Evolutionary conservation across 2,329 filamentous ascomycete species (phyloP), one percentile per base, ranked within the genome.

Genomic region (Pseudonectria buxi): DNA sequence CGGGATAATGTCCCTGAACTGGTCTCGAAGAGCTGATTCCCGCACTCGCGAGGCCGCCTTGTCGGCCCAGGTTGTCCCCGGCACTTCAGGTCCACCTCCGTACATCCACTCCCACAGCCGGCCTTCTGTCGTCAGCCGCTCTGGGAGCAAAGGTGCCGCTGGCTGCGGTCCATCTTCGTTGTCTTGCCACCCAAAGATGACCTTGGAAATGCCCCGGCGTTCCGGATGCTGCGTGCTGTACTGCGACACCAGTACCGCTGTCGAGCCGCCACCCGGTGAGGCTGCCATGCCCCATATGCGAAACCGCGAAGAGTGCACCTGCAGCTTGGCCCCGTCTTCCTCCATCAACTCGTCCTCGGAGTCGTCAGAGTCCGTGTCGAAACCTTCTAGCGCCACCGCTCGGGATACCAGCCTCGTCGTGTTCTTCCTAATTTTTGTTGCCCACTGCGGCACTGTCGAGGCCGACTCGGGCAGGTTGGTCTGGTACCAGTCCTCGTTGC

Each of bases 51-150:
- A 16, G 2, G 34, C 44, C 24, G 32, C 42, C 28, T 51, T 46
- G 15, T 48, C 39, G 6, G 46, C 32, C 13, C 41, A 31, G 12
- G 58, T 56, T 14, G 66, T 58, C 4, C 67, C 70, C 0, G 64
- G 59, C 3, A 75, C 67, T 2, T 63, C 58, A 0, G 62, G 57
- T 0, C 69, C 71, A n/a, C 58, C 58, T 13, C 71, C 73, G 46
- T 78, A 78, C 68, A 78, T 73, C 65, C 70, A 75, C 41, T 77
- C 69, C 67, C 74, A 78, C 29, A 72, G 60, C 26, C 59, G 58
- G 0, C 66, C 74, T 51, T 79, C 75, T 2, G 73, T 74, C n/a
- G 70, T 71, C 14, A 72, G 54, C 3, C 44, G 5, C 9, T 22
- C 18, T 9, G 18, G 18, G 18, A 22, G 18, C 18, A 9, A 9